Percentiles rank a stretch among this genome's conserved stretches.
Conservation (phyloP, 106 monocot species). For the Dendrobium catenatum region DNA sequence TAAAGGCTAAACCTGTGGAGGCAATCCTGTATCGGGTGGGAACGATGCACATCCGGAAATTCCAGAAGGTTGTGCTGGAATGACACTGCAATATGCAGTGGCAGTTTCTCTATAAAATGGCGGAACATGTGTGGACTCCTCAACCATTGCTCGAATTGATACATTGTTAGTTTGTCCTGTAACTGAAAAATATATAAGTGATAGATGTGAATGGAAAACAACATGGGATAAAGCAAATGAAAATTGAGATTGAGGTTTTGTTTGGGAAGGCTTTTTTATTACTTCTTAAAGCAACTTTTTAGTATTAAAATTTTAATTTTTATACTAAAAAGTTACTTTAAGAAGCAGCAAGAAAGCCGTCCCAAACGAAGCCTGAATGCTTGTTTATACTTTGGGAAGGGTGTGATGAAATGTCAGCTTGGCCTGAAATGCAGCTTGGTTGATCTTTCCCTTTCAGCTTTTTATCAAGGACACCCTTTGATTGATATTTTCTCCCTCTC, state of each 20-base stretch:
- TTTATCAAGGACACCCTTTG: conserved; percentile 17
- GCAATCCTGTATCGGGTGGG: conserved; percentile 28
- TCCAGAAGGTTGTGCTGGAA: conserved; percentile 17
- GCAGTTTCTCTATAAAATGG: conserved; percentile 23
- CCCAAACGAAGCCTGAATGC: not conserved
- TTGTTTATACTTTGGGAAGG: conserved; percentile 24
- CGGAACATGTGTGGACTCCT: conserved; percentile 26
- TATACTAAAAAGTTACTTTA: too few species aligned
- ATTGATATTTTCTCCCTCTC: conserved; percentile 19
- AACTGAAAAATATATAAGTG: not conserved
- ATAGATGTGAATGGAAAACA: not conserved
- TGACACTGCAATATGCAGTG: conserved; percentile 23
- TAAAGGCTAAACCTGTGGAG: conserved; percentile 33
- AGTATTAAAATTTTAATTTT: too few species aligned
- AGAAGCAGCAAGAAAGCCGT: too few species aligned
- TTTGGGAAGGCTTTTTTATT: too few species aligned
- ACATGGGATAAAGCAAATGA: not conserved
- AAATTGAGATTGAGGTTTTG: not conserved
- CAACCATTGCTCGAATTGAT: conserved; percentile 16
- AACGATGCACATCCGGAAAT: conserved; percentile 24
- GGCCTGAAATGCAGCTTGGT: conserved; percentile 4
- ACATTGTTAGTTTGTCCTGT: conserved; percentile 28
- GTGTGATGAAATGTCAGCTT: not conserved
- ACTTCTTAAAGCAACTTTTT: too few species aligned
- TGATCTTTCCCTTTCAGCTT: conserved; percentile 32